phyloP scores from a whole-genome alignment of 2,329 filamentous ascomycete genomes.

The Ustulina deusta region DNA sequence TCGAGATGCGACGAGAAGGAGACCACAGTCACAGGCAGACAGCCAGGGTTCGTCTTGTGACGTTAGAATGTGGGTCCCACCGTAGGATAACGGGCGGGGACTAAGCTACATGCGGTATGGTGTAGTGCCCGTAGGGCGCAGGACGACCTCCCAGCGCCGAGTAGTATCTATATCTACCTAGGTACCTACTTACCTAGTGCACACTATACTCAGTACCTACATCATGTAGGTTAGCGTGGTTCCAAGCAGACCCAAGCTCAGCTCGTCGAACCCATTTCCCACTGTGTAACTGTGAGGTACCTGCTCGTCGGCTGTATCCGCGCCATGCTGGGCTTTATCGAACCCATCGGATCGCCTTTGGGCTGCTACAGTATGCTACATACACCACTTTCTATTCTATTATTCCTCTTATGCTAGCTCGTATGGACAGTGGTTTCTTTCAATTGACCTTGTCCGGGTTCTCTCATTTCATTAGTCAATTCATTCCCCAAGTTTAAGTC shows the following conservation, averaged over 20 bases:
- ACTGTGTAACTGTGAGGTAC: too few species aligned
- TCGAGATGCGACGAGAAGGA: constrained; percentile 25
- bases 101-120: constrained; percentile 7
- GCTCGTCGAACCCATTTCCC: too few species aligned
- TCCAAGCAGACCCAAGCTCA: background rate
- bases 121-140: background rate
- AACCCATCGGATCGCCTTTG: constrained; percentile 4
- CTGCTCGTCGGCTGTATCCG: background rate
- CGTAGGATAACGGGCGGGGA: constrained; percentile 31
- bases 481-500: constrained; percentile 7
- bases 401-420: too few species aligned
- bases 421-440: background rate
- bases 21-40: constrained; percentile 17
- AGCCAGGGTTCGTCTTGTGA: constrained; percentile 41
- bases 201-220: too few species aligned
- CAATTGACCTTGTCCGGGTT: background rate
- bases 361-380: constrained; percentile 3
- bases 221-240: background rate
- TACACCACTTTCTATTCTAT: background rate
- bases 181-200: background rate
- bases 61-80: constrained; percentile 38
- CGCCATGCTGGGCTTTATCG: background rate
- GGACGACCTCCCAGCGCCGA: too few species aligned
- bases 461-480: constrained; percentile 30
- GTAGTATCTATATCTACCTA: background rate